A percentile compares a stretch with the other conserved stretches of the same genome.
Evolutionary conservation across 805 yeast genomes (phyloP).

Genomic region (Nakazawaea anatomiae): DNA sequence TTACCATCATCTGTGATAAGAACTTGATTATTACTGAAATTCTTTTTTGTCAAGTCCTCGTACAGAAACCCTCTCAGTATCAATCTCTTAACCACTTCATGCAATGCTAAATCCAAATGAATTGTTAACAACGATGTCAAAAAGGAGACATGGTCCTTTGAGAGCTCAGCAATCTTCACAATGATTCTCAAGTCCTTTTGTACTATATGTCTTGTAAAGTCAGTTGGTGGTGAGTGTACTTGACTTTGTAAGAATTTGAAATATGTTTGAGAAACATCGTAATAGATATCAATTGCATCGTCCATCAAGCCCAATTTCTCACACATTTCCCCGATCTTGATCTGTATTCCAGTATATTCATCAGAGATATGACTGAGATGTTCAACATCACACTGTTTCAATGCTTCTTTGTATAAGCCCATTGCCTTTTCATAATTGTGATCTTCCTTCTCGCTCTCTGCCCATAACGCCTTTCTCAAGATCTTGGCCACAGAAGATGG

Average conservation of each 20-base stretch:
- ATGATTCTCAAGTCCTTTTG: constrained; percentile 68
- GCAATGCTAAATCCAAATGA: constrained; percentile 7
- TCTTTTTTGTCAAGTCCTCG: constrained; percentile 28
- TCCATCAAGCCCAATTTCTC: constrained; percentile 57
- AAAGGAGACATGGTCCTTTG: constrained; percentile 21
- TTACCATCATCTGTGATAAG: neutral
- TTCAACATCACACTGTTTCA: constrained; percentile 52
- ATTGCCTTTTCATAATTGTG: constrained; percentile 65
- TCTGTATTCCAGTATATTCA: constrained; percentile 86
- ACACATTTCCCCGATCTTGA: constrained; percentile 83
- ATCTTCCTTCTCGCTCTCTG: constrained; percentile 66
- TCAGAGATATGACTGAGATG: constrained; percentile 56
- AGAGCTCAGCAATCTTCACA: constrained; percentile 58
- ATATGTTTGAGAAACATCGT: constrained; percentile 58
- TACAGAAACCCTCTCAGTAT: constrained; percentile 36
- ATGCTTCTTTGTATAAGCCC: constrained; percentile 66
- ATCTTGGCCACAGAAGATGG: constrained; percentile 66
- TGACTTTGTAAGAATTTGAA: constrained; percentile 39
- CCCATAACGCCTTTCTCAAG: constrained; percentile 74
- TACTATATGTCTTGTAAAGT: constrained; percentile 49
- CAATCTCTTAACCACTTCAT: constrained; percentile 8
- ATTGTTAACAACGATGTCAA: constrained; percentile 20
- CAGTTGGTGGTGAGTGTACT: constrained; percentile 29
- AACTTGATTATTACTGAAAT: neutral
- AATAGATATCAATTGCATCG: constrained; percentile 63